Evolutionary conservation across 2,329 filamentous ascomycete genomes (phyloP).

Genomic region (Zymoseptoria pseudotritici): DNA sequence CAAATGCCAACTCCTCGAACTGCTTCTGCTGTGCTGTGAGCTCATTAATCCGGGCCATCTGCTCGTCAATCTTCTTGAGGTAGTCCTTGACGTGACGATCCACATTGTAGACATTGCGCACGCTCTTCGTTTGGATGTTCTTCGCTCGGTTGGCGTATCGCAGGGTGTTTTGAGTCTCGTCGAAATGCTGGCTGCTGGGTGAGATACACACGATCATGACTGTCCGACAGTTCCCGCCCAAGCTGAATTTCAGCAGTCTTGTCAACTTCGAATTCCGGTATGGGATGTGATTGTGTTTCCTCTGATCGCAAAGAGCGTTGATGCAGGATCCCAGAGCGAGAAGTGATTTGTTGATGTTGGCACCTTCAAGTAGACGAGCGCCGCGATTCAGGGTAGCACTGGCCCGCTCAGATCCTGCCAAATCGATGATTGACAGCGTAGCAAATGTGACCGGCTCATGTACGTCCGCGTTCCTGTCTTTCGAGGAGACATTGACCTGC

Average conservation of each 20-base stretch:
- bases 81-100: constrained; percentile 99
- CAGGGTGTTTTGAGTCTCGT: constrained; percentile 96
- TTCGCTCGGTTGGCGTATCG: constrained; percentile 96
- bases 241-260: constrained; percentile 87
- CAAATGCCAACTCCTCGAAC: constrained; percentile 69
- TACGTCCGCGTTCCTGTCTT: constrained; percentile 84
- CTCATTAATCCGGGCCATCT: constrained; percentile 94
- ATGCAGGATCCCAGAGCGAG: constrained; percentile 94
- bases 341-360: constrained; percentile 98
- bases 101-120: constrained; percentile 98
- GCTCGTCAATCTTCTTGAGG: constrained; percentile 97
- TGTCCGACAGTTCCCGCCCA: constrained; percentile 96
- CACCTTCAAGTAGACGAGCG: constrained; percentile 82
- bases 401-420: constrained; percentile 90
- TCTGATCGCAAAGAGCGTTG: constrained; percentile 90
- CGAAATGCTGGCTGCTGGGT: constrained; percentile 91
- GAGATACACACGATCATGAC: constrained; percentile 99
- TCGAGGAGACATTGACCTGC: constrained; percentile 92
- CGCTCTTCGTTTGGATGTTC: constrained; percentile 99
- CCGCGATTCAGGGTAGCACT: constrained; percentile 96
- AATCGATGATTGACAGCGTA: constrained; percentile 93
- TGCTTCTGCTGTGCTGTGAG: constrained; percentile 89
- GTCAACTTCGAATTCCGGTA: constrained; percentile 98
- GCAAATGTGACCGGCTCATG: constrained; percentile 97
- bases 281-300: constrained; percentile 87